Evolutionary conservation across 495 filamentous ascomycete genomes (phyloP).

Genomic region (Podospora didyma): DNA sequence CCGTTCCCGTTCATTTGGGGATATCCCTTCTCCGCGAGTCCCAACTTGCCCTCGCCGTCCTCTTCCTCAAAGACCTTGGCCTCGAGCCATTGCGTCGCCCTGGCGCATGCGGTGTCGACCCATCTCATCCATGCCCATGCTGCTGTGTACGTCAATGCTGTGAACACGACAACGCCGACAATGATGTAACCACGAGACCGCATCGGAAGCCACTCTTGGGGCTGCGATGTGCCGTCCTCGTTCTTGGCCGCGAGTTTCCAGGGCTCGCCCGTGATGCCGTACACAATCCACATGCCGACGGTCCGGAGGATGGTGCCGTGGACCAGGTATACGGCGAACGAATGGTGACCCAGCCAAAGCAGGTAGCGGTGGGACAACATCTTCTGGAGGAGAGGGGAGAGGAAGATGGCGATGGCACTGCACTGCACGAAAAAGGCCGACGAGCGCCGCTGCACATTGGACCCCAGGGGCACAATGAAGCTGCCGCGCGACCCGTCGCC

Average conservation of each 20-base stretch:
- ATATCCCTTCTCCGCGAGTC: constrained; percentile 29
- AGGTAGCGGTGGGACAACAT: constrained; percentile 53
- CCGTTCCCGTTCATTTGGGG: constrained; percentile 15
- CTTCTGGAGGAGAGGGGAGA: constrained; percentile 52
- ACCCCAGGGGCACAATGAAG: constrained; percentile 53
- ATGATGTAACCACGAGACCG: constrained; percentile 33
- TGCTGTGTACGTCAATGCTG: constrained; percentile 48
- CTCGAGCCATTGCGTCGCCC: constrained; percentile 55
- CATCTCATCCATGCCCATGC: constrained; percentile 63
- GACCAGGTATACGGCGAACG: constrained; percentile 64
- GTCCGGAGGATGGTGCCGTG: constrained; percentile 62
- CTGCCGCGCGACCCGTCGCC: constrained; percentile 29
- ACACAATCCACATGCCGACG: constrained; percentile 60
- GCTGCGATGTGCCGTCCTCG: constrained; percentile 24
- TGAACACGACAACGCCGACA: constrained; percentile 28
- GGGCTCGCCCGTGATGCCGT: constrained; percentile 51
- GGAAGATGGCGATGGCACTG: constrained; percentile 49
- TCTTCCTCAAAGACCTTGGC: constrained; percentile 52
- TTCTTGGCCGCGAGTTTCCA: constrained; percentile 33
- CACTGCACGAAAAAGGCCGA: constrained; percentile 53
- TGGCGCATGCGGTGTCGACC: constrained; percentile 61
- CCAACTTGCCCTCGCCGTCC: constrained; percentile 24
- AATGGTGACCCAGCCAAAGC: constrained; percentile 63
- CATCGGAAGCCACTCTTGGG: constrained; percentile 30
- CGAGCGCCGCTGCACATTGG: constrained; percentile 48